These are phyloP conservation scores for Verticillium longisporum DNA, from an alignment of 2,329 filamentous ascomycete species.

Conservation along the genomic window DNA sequence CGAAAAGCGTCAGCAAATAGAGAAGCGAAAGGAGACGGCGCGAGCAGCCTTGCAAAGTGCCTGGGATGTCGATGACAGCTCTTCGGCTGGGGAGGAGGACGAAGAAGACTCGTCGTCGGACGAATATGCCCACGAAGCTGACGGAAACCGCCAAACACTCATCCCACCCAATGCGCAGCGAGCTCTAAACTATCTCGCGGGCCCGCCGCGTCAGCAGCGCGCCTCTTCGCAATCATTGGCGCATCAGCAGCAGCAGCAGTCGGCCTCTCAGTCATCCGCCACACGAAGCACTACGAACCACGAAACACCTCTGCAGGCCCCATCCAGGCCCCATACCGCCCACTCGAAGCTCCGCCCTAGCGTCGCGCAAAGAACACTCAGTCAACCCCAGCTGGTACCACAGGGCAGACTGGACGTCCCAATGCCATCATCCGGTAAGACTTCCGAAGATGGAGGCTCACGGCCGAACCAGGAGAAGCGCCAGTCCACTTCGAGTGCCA, in stretches of 20 bases:
- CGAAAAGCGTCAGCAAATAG: constrained; percentile 35
- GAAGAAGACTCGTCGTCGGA: constrained; percentile 34
- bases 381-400: constrained; percentile 38
- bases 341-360: constrained; percentile 41
- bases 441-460: constrained; percentile 24
- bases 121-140: constrained; percentile 24
- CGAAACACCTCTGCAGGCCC: constrained; percentile 12
- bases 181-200: constrained; percentile 44
- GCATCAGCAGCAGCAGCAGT: constrained; percentile 14
- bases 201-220: constrained; percentile 30
- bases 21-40: constrained; percentile 21
- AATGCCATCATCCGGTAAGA: constrained; percentile 16
- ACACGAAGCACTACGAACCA: constrained; percentile 13
- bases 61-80: constrained; percentile 43
- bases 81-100: constrained; percentile 29
- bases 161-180: constrained; percentile 41
- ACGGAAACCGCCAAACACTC: constrained; percentile 19
- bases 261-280: constrained; percentile 26
- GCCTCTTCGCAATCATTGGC: not conserved
- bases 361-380: constrained; percentile 36
- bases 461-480: constrained; percentile 36
- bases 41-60: constrained; percentile 35
- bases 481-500: constrained; percentile 45
- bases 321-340: constrained; percentile 44
- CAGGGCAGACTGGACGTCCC: constrained; percentile 14